Conservation (phyloP, 1,284 basidiomycete species). For the Inonotus hispidus region DNA sequence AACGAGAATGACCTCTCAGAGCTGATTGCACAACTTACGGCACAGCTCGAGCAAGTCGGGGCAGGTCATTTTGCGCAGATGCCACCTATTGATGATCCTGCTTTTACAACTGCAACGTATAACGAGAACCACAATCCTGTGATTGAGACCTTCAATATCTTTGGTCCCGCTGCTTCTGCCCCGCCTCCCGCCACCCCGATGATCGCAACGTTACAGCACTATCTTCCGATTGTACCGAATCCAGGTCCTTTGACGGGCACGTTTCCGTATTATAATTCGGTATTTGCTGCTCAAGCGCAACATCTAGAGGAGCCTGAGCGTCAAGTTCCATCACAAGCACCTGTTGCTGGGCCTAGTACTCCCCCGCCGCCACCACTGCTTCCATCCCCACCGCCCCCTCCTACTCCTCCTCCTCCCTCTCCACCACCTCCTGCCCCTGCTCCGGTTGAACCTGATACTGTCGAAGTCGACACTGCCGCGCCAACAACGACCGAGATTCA, state of each 20-base stretch:
- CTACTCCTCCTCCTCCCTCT: too few species aligned
- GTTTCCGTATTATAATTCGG: background rate
- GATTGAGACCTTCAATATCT: background rate
- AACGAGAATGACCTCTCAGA: constrained; percentile 8
- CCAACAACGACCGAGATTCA: too few species aligned
- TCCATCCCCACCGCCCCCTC: too few species aligned
- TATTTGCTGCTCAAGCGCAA: background rate
- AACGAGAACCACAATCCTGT: background rate
- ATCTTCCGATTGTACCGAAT: background rate
- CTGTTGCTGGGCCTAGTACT: too few species aligned
- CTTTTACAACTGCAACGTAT: background rate
- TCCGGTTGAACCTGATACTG: too few species aligned
- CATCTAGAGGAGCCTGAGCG: too few species aligned
- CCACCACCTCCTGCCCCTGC: too few species aligned
- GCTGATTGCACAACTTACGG: constrained; percentile 13
- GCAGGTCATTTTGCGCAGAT: background rate
- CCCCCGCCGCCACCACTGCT: too few species aligned
- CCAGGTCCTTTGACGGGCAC: background rate
- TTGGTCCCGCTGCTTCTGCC: background rate
- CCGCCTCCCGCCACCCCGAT: background rate
- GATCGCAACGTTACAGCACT: too few species aligned
- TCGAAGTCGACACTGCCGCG: too few species aligned
- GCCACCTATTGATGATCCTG: background rate
- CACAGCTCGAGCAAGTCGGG: constrained; percentile 15
- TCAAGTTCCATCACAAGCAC: too few species aligned